Percentiles rank a stretch among this genome's conserved stretches.
Evolutionary conservation across 2,329 filamentous ascomycete species (phyloP).

Genomic region (Fusarium mangiferae): DNA sequence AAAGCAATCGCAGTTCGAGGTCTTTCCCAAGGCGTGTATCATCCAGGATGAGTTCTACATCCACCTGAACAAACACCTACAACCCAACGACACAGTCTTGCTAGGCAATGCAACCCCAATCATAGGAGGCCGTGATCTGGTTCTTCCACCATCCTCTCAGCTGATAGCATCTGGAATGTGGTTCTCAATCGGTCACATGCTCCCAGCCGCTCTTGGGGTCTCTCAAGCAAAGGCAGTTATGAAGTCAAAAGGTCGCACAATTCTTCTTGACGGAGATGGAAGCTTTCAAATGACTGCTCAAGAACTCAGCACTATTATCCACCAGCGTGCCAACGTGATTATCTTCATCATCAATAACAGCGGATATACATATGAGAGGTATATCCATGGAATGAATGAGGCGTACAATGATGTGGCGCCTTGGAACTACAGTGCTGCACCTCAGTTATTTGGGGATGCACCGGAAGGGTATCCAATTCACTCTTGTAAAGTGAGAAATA

Average conservation of each 20-base stretch:
- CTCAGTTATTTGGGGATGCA: not conserved
- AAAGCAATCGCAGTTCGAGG: not conserved
- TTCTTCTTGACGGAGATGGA: conserved; percentile 5
- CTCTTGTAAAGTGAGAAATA: not conserved
- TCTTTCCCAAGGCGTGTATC: not conserved
- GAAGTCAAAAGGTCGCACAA: not conserved
- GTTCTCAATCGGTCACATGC: conserved; percentile 19
- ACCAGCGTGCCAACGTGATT: not conserved
- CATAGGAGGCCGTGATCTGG: conserved; percentile 10
- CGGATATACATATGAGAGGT: conserved; percentile 1
- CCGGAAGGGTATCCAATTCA: not conserved
- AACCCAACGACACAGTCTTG: not conserved
- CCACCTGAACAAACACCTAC: not conserved
- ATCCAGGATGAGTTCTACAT: conserved; percentile 13
- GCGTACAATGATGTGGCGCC: conserved; percentile 12
- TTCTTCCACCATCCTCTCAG: not conserved
- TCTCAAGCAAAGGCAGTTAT: not conserved
- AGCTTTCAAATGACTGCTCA: conserved; percentile 21
- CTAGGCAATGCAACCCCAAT: conserved; percentile 16
- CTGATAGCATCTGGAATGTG: conserved; percentile 20
- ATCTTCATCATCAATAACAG: conserved; percentile 7
- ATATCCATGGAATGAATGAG: conserved; percentile 8
- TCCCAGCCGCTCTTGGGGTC: conserved; percentile 1
- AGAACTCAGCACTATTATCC: conserved; percentile 15
- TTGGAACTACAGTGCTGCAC: conserved; percentile 7